phyloP scores from a whole-genome alignment of 345 rosid species.

The Ceriops tagal region DNA sequence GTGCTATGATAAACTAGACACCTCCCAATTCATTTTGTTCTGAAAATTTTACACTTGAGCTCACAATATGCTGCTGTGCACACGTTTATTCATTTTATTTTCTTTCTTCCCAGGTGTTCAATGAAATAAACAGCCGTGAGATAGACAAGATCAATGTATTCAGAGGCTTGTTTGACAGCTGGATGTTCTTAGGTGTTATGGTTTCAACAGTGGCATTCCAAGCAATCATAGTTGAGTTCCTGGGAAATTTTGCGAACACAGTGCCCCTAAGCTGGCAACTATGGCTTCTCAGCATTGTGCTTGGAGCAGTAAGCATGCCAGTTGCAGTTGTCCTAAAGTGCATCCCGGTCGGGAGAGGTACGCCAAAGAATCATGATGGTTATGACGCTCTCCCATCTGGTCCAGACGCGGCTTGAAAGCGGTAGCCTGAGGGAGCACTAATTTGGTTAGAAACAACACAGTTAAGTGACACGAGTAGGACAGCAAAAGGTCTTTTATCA shows the following conservation, averaged over 20 bases:
- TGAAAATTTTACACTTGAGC: too few species aligned
- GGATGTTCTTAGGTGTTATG: conserved; percentile 56
- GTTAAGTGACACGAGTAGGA: too few species aligned
- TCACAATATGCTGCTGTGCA: too few species aligned
- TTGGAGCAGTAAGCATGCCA: conserved; percentile 76
- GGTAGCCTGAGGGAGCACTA: conserved; percentile 7
- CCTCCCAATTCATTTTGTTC: too few species aligned
- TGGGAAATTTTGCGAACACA: conserved; percentile 66
- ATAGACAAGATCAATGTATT: conserved; percentile 68
- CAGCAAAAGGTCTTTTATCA: too few species aligned
- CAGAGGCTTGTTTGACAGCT: conserved; percentile 52
- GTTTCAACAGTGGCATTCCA: conserved; percentile 55
- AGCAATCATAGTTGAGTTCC: conserved; percentile 52
- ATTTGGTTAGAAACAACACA: too few species aligned
- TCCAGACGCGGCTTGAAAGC: conserved; percentile 52
- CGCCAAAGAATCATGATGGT: conserved; percentile 50
- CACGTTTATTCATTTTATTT: neutral
- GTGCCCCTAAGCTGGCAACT: conserved; percentile 80
- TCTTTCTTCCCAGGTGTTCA: conserved; percentile 49
- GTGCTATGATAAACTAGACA: too few species aligned
- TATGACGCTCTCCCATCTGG: conserved; percentile 72
- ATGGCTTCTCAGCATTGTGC: conserved; percentile 66
- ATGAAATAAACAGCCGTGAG: conserved; percentile 72
- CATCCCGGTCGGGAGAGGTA: conserved; percentile 54
- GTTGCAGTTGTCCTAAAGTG: conserved; percentile 69